Evolutionary conservation across 2,329 filamentous ascomycete species (phyloP).

Genomic region (Colletotrichum plurivorum): DNA sequence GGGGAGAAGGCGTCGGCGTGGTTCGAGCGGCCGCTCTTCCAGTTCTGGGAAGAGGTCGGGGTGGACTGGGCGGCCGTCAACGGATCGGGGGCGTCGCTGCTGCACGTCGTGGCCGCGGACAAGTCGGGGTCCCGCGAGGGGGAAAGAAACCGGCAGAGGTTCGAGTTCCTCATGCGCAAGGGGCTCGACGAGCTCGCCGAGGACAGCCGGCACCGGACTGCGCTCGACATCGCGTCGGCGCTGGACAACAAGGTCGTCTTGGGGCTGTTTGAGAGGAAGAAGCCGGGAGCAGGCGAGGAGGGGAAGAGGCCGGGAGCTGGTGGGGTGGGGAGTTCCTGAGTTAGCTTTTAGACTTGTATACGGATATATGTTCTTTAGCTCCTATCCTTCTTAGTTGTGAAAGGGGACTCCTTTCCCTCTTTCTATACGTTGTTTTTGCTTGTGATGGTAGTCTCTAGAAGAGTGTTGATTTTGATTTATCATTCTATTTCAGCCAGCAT

Average conservation of each 20-base stretch:
- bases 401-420: no score
- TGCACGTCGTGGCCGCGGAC: constrained; percentile 6
- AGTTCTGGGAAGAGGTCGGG: constrained; percentile 6
- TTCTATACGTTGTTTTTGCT: no score
- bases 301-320: no score
- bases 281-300: no score
- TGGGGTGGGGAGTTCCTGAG: no score
- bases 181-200: not conserved
- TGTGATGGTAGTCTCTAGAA: no score
- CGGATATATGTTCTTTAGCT: no score
- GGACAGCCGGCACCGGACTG: constrained; percentile 14
- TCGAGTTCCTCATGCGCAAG: constrained; percentile 6
- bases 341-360: no score
- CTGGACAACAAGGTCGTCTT: not conserved
- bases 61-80: not conserved
- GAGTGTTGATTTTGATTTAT: no score
- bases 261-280: constrained; percentile 1
- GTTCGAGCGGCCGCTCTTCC: not conserved
- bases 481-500: no score
- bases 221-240: constrained; percentile 18
- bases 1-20: not conserved
- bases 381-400: no score
- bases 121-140: no score
- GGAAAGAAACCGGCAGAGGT: not conserved
- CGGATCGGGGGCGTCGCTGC: constrained; percentile 1